Conservation (phyloP, 176 grass and related monocot genomes). For the bread wheat (Triticum aestivum) region IWGSC_CS_RefSeq_v2.1 NC_057805.1:416726157-416726656, state of each 20-base stretch:
- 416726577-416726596: neutral
- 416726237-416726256: neutral
- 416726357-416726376: neutral
- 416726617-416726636: neutral
- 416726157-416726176: neutral
- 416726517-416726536: neutral
- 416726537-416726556: neutral
- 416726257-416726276: neutral
- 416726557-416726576: neutral
- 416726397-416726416: neutral
- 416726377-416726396: neutral
- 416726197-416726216: neutral
- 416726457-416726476: neutral
- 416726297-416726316: neutral
- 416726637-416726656: too few relatives aligned
- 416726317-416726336: neutral
- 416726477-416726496: neutral
- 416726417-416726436: neutral
- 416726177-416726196: neutral
- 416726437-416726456: neutral
- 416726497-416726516: neutral
- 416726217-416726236: too few relatives aligned
- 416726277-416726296: neutral
- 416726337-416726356: neutral
- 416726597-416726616: neutral